A percentile compares a stretch with the other conserved stretches of the same genome.
Evolutionary conservation across 1,284 basidiomycete genomes (phyloP).

Genomic region (Butyriboletus regius): DNA sequence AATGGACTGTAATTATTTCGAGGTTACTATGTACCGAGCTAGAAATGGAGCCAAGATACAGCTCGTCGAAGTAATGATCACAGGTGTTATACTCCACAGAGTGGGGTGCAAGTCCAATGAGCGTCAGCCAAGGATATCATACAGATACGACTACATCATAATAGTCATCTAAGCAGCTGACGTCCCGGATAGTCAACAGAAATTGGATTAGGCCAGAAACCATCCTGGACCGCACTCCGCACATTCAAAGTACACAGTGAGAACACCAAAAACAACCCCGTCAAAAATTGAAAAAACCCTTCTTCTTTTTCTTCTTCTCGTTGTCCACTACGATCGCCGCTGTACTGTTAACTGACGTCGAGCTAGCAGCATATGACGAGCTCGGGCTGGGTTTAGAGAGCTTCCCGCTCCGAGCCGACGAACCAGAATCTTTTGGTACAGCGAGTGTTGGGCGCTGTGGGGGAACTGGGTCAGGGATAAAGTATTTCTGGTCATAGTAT

Average conservation of each 20-base stretch:
- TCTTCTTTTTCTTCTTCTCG: constrained; percentile 74
- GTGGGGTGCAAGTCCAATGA: constrained; percentile 15
- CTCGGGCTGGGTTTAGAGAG: constrained; percentile 34
- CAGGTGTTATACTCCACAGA: constrained; percentile 23
- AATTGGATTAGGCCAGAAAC: neutral
- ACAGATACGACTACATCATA: constrained; percentile 3
- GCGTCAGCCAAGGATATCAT: constrained; percentile 12
- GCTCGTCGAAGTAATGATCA: neutral
- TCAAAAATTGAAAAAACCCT: constrained; percentile 65
- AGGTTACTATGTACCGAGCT: neutral
- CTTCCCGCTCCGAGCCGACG: constrained; percentile 27
- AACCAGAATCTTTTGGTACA: constrained; percentile 30
- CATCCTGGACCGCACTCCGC: neutral
- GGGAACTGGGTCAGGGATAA: constrained; percentile 54
- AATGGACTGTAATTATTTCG: neutral
- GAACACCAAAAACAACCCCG: neutral
- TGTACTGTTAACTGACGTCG: constrained; percentile 41
- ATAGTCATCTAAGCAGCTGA: neutral
- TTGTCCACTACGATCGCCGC: constrained; percentile 33
- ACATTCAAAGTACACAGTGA: neutral
- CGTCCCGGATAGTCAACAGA: neutral
- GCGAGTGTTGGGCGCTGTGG: constrained; percentile 35
- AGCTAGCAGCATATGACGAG: constrained; percentile 45
- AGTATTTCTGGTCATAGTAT: constrained; percentile 73
- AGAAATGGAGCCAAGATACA: neutral